Percentiles rank a stretch among this genome's conserved stretches.
Evolutionary conservation across 2,329 filamentous ascomycete genomes (phyloP).

Genomic region (Sporothrix brasiliensis): DNA sequence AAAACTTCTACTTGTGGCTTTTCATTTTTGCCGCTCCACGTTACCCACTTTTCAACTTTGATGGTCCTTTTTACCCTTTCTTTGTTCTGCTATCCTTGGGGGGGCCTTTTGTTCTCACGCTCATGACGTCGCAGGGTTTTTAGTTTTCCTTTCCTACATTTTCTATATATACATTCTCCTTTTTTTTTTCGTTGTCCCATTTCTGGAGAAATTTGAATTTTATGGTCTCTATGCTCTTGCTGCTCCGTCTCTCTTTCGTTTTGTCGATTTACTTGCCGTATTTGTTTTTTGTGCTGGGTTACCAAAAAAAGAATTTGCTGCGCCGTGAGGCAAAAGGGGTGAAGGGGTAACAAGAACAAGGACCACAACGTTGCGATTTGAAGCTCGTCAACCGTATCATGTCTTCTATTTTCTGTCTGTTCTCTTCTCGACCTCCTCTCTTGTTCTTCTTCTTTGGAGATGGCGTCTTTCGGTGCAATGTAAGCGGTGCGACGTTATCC

Average conservation of each 20-base stretch:
- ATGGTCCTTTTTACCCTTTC: neutral
- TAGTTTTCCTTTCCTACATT: neutral
- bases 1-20: neutral
- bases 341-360: conserved; percentile 4
- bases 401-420: neutral
- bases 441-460: neutral
- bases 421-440: neutral
- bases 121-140: neutral
- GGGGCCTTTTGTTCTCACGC: neutral
- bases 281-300: conserved; percentile 15
- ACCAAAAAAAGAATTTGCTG: conserved; percentile 6
- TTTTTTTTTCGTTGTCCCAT: neutral
- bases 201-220: neutral
- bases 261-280: neutral
- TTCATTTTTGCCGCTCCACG: neutral
- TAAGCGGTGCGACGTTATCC: neutral
- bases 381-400: neutral
- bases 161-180: conserved; percentile 8
- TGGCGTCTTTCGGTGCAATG: conserved; percentile 15
- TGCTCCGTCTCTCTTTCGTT: neutral
- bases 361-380: neutral
- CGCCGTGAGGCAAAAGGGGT: conserved; percentile 21
- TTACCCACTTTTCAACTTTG: neutral
- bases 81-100: conserved; percentile 1
- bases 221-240: neutral